A percentile compares a stretch with the other conserved stretches of the same genome.
phyloP scores from a whole-genome alignment of 169 alveolate genomes.

The Plasmodium knowlesi region DNA sequence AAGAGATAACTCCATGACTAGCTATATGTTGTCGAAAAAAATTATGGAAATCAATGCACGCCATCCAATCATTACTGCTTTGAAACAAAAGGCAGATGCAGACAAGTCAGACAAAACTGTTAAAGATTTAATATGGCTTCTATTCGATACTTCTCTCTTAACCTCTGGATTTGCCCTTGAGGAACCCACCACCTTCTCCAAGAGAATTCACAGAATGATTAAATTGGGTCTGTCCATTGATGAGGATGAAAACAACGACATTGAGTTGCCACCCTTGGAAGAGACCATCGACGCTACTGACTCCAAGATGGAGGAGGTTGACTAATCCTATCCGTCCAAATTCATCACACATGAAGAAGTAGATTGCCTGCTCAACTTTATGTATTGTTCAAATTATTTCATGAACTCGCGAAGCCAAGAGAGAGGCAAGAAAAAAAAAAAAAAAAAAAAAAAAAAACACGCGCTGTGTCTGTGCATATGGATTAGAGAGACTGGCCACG shows the following conservation, averaged over 20 bases:
- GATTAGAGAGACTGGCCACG: not conserved
- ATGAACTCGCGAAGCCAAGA: not conserved
- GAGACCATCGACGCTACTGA: slow-evolving; percentile 90
- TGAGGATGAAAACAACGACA: slow-evolving; percentile 94
- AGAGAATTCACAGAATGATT: slow-evolving; percentile 99
- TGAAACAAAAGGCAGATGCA: slow-evolving; percentile 95
- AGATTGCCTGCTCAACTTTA: not conserved
- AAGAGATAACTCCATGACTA: slow-evolving; percentile 97
- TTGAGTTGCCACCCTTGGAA: slow-evolving; percentile 92
- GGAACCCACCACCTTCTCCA: slow-evolving; percentile 99
- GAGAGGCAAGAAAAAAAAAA: no score
- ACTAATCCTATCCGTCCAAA: slow-evolving; percentile 73
- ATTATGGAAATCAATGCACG: slow-evolving; percentile 99
- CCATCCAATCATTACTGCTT: slow-evolving; percentile 97
- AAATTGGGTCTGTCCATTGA: slow-evolving; percentile 98
- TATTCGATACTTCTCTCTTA: slow-evolving; percentile 98
- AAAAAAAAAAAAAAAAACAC: not conserved
- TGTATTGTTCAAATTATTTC: not conserved
- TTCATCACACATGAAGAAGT: not conserved
- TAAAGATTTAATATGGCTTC: slow-evolving; percentile 98
- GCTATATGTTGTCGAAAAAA: slow-evolving; percentile 97
- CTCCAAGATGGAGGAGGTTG: slow-evolving; percentile 98
- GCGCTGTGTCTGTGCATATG: not conserved
- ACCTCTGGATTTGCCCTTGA: slow-evolving; percentile 99
- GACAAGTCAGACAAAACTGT: slow-evolving; percentile 99